phyloP scores from a whole-genome alignment of 1,284 basidiomycete species.

The Ganoderma lucidum region DNA sequence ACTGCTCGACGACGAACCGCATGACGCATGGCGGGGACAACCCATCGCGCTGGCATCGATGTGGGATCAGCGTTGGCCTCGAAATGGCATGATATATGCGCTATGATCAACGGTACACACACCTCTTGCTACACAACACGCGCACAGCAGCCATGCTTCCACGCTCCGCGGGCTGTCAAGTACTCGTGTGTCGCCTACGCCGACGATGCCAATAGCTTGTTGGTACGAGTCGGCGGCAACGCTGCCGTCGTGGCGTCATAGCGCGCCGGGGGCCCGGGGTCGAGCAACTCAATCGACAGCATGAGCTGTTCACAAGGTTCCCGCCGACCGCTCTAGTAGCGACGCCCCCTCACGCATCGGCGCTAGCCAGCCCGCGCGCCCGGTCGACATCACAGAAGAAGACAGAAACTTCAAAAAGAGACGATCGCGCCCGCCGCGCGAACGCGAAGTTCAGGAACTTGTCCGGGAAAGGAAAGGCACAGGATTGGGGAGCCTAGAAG shows the following conservation, averaged over 20 bases:
- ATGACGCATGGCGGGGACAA: background rate
- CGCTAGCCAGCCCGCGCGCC: background rate
- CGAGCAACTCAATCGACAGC: constrained; percentile 1
- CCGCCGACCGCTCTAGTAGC: background rate
- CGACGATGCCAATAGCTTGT: background rate
- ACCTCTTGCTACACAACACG: background rate
- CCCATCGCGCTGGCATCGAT: background rate
- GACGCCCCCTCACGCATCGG: background rate
- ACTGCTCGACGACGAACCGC: background rate
- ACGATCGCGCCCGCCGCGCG: background rate
- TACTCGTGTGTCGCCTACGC: background rate
- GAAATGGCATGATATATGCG: constrained; percentile 4
- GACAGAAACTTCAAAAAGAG: background rate
- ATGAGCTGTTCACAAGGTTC: background rate
- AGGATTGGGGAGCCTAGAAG: background rate
- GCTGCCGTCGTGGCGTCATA: background rate
- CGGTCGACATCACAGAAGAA: background rate
- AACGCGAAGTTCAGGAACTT: constrained; percentile 2
- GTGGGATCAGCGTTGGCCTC: background rate
- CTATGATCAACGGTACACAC: background rate
- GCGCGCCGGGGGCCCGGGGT: too few species aligned
- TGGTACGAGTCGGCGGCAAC: background rate
- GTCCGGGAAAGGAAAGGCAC: constrained; percentile 1
- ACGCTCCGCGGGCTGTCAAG: background rate
- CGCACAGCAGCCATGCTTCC: background rate